Percentiles rank a stretch among this genome's conserved stretches.
These are phyloP conservation scores for Discostella pseudostelligera DNA, from an alignment of 108 stramenopile genomes.

Conservation along the genomic window DNA sequence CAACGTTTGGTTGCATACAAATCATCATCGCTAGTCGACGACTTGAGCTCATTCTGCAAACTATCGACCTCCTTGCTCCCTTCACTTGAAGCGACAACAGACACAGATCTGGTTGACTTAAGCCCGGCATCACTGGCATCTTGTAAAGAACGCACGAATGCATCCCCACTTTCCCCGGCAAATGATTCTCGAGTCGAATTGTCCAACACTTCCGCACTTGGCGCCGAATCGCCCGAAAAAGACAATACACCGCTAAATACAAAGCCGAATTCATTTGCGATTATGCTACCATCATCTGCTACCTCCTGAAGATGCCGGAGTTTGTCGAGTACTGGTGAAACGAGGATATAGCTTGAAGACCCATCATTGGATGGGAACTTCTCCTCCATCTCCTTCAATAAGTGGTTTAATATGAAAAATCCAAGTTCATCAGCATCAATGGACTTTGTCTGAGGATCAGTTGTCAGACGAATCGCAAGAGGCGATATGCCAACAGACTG, in stretches of 20 bases:
- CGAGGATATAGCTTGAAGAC: neutral
- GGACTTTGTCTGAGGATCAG: neutral
- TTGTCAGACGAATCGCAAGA: neutral
- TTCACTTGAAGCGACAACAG: too few relatives aligned
- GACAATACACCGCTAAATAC: neutral
- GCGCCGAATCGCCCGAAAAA: neutral
- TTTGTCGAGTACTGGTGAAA: neutral
- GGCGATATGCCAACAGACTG: neutral
- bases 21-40: neutral
- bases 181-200: neutral
- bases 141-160: neutral
- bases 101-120: neutral
- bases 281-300: neutral
- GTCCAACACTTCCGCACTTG: neutral
- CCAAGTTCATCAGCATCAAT: neutral
- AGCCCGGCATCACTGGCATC: neutral
- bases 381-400: neutral
- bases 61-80: neutral
- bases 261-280: neutral
- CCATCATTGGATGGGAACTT: too few relatives aligned
- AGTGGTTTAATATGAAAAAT: neutral
- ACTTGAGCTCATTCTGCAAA: neutral
- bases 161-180: slow-evolving; percentile 1
- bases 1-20: neutral
- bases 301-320: neutral